phyloP scores from a whole-genome alignment of 768 basidiomycete species.

The Rhodotorula taiwanensis region DNA sequence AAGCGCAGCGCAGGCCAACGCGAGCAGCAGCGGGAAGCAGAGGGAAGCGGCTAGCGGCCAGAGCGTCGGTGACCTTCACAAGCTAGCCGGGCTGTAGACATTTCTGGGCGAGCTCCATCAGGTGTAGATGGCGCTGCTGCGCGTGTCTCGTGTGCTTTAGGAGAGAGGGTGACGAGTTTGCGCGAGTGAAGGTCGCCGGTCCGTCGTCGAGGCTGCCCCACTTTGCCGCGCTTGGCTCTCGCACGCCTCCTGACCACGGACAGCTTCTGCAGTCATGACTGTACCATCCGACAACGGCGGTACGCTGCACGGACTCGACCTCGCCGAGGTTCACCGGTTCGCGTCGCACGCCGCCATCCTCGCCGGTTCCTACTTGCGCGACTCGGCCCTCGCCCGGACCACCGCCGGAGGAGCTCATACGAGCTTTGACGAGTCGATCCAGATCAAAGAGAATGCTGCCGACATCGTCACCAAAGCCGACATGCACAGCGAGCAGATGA shows the following conservation, averaged over 20 bases:
- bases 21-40: no score
- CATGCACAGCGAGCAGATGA: conserved; percentile 31
- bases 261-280: neutral
- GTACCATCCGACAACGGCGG: no score
- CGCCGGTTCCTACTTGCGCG: conserved; percentile 38
- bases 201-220: no score
- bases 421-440: conserved; percentile 23
- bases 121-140: no score
- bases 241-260: neutral
- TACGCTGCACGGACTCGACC: conserved; percentile 17
- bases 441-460: conserved; percentile 36
- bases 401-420: conserved; percentile 4
- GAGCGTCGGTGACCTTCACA: no score
- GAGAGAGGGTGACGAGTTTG: no score
- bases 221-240: no score
- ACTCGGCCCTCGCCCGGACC: conserved; percentile 30
- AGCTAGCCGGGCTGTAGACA: no score
- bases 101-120: no score
- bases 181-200: conserved; percentile 4
- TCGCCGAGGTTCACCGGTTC: conserved; percentile 30
- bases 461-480: conserved; percentile 34
- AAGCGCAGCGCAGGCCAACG: no score
- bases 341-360: conserved; percentile 26
- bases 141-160: no score
- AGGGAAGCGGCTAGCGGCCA: no score